A percentile compares a stretch with the other conserved stretches of the same genome.
phyloP scores from a whole-genome alignment of 2,329 filamentous ascomycete species.

The Tolypocladium tropicale region DNA sequence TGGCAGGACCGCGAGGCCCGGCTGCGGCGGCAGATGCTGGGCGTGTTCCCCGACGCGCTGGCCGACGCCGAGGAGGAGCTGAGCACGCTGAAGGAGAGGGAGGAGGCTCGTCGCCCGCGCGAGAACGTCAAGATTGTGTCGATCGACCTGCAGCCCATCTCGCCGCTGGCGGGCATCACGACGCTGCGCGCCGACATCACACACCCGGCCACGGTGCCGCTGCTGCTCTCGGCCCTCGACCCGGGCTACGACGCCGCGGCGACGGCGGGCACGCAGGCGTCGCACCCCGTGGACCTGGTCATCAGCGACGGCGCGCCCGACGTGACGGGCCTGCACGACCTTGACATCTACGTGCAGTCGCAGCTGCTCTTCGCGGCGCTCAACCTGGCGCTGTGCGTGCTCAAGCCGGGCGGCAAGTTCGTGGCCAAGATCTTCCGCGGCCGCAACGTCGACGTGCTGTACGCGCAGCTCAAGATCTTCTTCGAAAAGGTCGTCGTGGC shows the following conservation, averaged over 20 bases:
- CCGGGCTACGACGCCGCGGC: conserved; percentile 42
- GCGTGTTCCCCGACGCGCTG: conserved; percentile 28
- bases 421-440: conserved; percentile 97
- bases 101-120: conserved; percentile 30
- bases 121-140: conserved; percentile 86
- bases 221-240: conserved; percentile 77
- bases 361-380: conserved; percentile 91
- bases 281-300: conserved; percentile 81
- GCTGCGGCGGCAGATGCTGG: conserved; percentile 51
- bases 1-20: conserved; percentile 78
- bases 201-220: conserved; percentile 86
- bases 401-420: conserved; percentile 88
- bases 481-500: conserved; percentile 80
- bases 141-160: conserved; percentile 94
- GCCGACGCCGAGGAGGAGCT: neutral
- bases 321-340: conserved; percentile 90
- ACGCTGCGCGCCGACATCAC: conserved; percentile 94
- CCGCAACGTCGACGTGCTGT: conserved; percentile 90
- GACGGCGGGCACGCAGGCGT: conserved; percentile 37
- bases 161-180: conserved; percentile 81
- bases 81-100: conserved; percentile 1
- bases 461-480: conserved; percentile 85
- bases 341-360: conserved; percentile 96
- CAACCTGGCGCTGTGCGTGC: conserved; percentile 84
- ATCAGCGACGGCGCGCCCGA: conserved; percentile 93